Evolutionary conservation across 805 yeast genomes (phyloP), one percentile per base, ranked within the genome.

Genomic region (Starmerella floris): DNA sequence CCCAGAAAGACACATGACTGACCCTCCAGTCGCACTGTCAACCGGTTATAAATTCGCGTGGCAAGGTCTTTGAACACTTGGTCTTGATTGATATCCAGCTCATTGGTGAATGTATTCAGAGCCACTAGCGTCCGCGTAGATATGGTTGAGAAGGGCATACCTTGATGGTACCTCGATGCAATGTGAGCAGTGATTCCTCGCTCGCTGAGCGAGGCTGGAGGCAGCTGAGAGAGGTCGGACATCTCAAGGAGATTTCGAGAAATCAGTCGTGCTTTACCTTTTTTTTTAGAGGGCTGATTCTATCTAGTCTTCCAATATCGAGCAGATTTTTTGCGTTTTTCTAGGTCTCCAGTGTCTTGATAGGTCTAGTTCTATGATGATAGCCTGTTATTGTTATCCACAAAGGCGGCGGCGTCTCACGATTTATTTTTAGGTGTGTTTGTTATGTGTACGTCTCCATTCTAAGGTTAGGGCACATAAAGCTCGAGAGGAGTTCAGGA

Each of bases 151-250:
- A 59, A 59, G n/a, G 68, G 66, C 52, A 60, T 52, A 22, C 66
- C 67, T 46, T 62, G 64, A 49, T 65, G 67, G 51, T 52, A 64
- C 34, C 68, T 51, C 32, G 68, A 62, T 22, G 69, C 69, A 25
- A 64, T 55, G 41, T 65, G 69, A 15, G 67, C 62, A 21, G 69
- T 64, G 38, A 64, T 53, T 31, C 60, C 65, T 38, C 61, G 62
- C 44, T 62, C 68, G 16, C 62, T 59, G 49, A 63, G 55, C 35
- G 58, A 49, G 19, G 55, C 43, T 34, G 58, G 53, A 17, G 68
- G 60, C 48, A 64, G 57, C 45, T 54, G 56, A 35, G 67, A 57
- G 39, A 64, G 39, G 44, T 64, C 68, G 15, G 58, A 48, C 49
- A 47, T 47, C 17, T 10, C 15, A 6, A 10, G n/a, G 37, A 8